phyloP scores from a whole-genome alignment of 2,329 filamentous ascomycete genomes.

The Exophiala dermatitidis region DNA sequence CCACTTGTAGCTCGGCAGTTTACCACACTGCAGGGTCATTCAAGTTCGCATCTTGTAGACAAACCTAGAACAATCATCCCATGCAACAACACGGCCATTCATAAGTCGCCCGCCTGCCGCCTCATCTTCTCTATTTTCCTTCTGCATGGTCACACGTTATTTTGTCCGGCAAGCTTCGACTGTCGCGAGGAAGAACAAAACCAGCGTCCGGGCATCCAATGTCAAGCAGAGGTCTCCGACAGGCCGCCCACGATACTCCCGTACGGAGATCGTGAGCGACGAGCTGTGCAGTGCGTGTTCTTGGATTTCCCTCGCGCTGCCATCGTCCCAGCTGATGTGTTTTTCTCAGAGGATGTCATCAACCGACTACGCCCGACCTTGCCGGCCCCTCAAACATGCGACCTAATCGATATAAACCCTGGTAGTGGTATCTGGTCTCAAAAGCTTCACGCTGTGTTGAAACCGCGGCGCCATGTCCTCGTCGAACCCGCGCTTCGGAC shows the following conservation, averaged over 20 bases:
- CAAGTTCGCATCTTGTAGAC: no score
- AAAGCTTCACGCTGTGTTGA: slow-evolving; percentile 64
- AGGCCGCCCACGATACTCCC: background rate
- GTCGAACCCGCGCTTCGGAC: slow-evolving; percentile 60
- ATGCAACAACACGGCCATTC: background rate
- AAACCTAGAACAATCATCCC: no score
- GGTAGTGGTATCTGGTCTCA: slow-evolving; percentile 71
- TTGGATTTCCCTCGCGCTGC: background rate
- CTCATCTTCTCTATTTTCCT: background rate
- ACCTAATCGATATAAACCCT: slow-evolving; percentile 81
- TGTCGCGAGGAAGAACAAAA: slow-evolving; percentile 3
- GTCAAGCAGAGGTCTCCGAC: background rate
- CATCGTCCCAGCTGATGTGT: slow-evolving; percentile 5
- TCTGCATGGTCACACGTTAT: slow-evolving; percentile 13
- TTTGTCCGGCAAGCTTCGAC: slow-evolving; percentile 12
- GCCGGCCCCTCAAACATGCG: slow-evolving; percentile 64
- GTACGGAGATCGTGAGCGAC: slow-evolving; percentile 10
- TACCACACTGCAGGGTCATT: no score
- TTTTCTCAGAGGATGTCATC: slow-evolving; percentile 56
- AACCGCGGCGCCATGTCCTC: slow-evolving; percentile 75
- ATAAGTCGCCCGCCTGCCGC: background rate
- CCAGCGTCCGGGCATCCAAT: background rate
- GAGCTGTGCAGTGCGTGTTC: slow-evolving; percentile 14
- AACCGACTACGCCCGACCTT: slow-evolving; percentile 63
- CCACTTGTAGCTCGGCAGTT: no score